Evolutionary conservation across 176 grass and related monocot species (phyloP), one percentile per base, ranked within the genome.

Genomic region (Musa itinerans): DNA sequence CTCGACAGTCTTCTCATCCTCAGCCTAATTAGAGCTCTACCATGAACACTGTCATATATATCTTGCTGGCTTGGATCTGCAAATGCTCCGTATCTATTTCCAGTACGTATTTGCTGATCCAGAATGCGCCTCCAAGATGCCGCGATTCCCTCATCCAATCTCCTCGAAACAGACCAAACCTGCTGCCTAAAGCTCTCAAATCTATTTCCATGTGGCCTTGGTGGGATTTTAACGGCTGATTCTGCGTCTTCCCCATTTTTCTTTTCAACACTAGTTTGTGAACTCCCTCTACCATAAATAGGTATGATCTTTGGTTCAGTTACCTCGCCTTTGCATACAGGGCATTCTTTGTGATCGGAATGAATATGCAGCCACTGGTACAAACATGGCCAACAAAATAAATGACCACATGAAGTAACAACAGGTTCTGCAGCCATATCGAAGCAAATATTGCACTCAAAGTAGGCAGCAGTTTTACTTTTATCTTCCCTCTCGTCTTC

Each of bases 341-440:
- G 95, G 69, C 95, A 99, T 78, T 99, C 95, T 67, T 92, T 94
- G 79, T 99, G 90, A 70, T 79, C 87, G 69, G 90, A 94, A 68
- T 99, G 89, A 62, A 99, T 82, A 76, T 94, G 92, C 22, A 99
- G 66, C 90, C 95, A 99, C 68, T 99, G 90, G 57, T 94, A 99
- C 80, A 99, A 83, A 70, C 95, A 99, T 11, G 95, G 86, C 95
- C 95, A 99, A 76, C 95, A 99, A 81, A 94, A 99, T 54, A 99
- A 86, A 82, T 99, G 95, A 10, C 90, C 95, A 52, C 95, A 99
- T 12, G 90, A 99, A 62, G 95, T 99, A 81, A 99, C 95, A 27
- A 99, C 88, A 52, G 95, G 95, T 76, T 99, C 95, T 9, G 15
- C 81, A 66, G 95, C 95, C 90, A 99, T 89, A 2, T 99, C 95